Evolutionary conservation across 306 rosid genomes (phyloP).

Genomic region (Ochetophila trinervis): DNA sequence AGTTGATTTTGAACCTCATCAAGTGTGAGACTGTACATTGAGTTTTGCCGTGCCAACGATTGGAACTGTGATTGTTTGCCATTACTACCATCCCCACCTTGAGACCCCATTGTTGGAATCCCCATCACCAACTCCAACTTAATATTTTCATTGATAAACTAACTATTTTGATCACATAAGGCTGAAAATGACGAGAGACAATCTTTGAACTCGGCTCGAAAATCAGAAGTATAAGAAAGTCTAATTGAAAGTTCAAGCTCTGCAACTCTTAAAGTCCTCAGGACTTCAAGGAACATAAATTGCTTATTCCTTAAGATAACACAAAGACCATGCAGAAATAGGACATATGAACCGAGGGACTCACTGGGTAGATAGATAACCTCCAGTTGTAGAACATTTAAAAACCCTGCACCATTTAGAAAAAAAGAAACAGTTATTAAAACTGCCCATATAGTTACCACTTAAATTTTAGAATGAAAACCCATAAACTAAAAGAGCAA

Average conservation of each 20-base stretch:
- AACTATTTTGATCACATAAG: not conserved
- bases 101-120: conserved; percentile 80
- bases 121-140: conserved; percentile 36
- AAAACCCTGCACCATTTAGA: too few relatives aligned
- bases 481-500: too few relatives aligned
- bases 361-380: not conserved
- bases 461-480: too few relatives aligned
- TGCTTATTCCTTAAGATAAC: not conserved
- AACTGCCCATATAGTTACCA: too few relatives aligned
- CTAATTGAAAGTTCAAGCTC: not conserved
- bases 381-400: not conserved
- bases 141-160: not conserved
- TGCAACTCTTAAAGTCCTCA: not conserved
- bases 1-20: conserved; percentile 93
- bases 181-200: not conserved
- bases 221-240: not conserved
- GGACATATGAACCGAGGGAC: too few relatives aligned
- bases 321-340: not conserved
- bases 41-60: conserved; percentile 62
- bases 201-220: not conserved
- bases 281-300: not conserved
- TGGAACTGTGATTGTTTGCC: conserved; percentile 64
- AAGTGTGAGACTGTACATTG: conserved; percentile 80
- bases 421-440: too few relatives aligned
- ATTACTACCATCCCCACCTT: conserved; percentile 60